Evolutionary conservation across 495 filamentous ascomycete species (phyloP), one percentile per base, ranked within the genome.

Genomic region (Penicillium salamii): DNA sequence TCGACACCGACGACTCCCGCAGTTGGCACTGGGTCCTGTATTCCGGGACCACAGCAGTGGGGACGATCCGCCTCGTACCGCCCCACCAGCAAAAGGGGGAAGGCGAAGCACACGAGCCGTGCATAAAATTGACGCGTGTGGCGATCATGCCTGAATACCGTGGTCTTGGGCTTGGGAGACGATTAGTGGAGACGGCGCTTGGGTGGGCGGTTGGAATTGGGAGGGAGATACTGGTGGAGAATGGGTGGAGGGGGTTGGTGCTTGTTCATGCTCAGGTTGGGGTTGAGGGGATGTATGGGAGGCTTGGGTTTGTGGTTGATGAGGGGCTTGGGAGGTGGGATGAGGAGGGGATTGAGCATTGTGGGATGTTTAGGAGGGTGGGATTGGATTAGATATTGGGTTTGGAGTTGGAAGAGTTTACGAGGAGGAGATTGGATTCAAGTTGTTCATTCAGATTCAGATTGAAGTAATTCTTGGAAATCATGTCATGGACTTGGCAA

Each of bases 11-110:
- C 64, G 92, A 97, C 64, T 15, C 69, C 2, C 78, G 88, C 7
- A 83, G 80, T 52, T 90, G 82, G 72, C 91, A 96, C 64, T 96
- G 88, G 86, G 80, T 96, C 23, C 69, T 83, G 21, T 95, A 90
- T 68, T 53, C 7, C 39, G 8, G 3, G 23, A 35, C 8, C 15
- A 29, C 44, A 20, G 54, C 58, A 1, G 81, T 91, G 31, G 91
- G 80, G 6, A 87, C 85, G 0, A 77, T 96, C 38, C 79, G 91
- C 2, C 71, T 96, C 0, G 84, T 95, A 0, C 91, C 91, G 1
- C 86, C 89, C 8, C 62, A 62, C 14, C 29, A 29, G 37, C 65
- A 41, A 26, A 62, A 70, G 37, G 51, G 53, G 55, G n/a, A n/a
- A n/a, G n/a, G n/a, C n/a, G n/a, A n/a, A n/a, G 28, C 53, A n/a